These are phyloP conservation scores for Aureobasidium sp. DNA, from an alignment of 2,329 filamentous ascomycete species.

Conservation along the genomic window DNA sequence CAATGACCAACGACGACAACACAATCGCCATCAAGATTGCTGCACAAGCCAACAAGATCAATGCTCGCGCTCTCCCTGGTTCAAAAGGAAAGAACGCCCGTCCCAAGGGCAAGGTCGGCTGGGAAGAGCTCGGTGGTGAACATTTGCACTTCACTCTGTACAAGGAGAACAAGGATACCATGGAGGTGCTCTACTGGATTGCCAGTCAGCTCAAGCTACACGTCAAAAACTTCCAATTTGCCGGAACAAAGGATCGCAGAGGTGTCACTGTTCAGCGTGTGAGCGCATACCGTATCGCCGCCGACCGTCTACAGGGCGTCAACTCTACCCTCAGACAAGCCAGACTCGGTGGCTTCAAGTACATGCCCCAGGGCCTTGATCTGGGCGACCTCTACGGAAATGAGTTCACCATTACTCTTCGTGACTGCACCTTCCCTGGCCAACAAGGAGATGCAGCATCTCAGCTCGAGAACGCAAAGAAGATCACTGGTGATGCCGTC, in stretches of 20 bases:
- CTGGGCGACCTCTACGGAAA: slow-evolving; percentile 83
- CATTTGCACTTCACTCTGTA: slow-evolving; percentile 87
- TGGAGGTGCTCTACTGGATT: slow-evolving; percentile 77
- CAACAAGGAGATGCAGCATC: slow-evolving; percentile 21
- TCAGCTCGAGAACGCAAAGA: slow-evolving; percentile 35
- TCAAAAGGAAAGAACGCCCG: slow-evolving; percentile 13
- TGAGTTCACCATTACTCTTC: slow-evolving; percentile 84
- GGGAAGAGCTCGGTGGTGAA: slow-evolving; percentile 63
- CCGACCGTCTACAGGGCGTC: slow-evolving; percentile 55
- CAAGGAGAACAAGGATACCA: slow-evolving; percentile 96
- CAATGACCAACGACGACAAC: slow-evolving; percentile 63
- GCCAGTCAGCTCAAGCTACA: slow-evolving; percentile 62
- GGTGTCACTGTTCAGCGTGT: slow-evolving; percentile 79
- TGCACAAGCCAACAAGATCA: slow-evolving; percentile 14
- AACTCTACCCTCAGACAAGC: slow-evolving; percentile 53
- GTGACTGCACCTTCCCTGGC: slow-evolving; percentile 63
- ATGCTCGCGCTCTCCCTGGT: slow-evolving; percentile 2
- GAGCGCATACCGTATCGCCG: slow-evolving; percentile 53
- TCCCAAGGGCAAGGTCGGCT: slow-evolving; percentile 41
- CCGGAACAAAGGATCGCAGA: slow-evolving; percentile 84
- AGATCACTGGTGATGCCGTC: slow-evolving; percentile 51
- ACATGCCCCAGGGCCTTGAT: slow-evolving; percentile 61
- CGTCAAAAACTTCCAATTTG: slow-evolving; percentile 64
- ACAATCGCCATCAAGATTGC: slow-evolving; percentile 49
- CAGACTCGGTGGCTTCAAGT: slow-evolving; percentile 62